Evolutionary conservation across 345 rosid genomes (phyloP).

Genomic region (Geranium brycei): DNA sequence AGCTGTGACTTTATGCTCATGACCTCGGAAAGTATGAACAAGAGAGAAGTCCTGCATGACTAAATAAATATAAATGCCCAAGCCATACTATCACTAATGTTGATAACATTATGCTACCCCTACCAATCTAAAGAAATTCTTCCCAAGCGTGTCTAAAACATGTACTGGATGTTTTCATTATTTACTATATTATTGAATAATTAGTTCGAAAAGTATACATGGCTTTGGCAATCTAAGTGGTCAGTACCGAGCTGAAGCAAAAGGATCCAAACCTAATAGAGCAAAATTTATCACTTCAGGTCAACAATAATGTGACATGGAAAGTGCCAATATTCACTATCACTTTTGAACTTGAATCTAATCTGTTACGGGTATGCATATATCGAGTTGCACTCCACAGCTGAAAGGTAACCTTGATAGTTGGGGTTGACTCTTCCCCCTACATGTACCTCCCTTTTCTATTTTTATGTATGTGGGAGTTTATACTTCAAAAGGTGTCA

Average conservation of each 20-base stretch:
- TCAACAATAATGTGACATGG: too few relatives aligned
- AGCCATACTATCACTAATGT: not conserved
- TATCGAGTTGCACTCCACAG: too few relatives aligned
- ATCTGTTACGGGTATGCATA: too few relatives aligned
- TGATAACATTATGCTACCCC: not conserved
- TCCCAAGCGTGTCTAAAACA: not conserved
- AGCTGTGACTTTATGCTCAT: conserved; percentile 75
- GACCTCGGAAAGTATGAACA: conserved; percentile 68
- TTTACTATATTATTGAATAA: too few relatives aligned
- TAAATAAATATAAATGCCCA: not conserved
- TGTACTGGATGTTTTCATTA: not conserved
- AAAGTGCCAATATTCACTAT: too few relatives aligned
- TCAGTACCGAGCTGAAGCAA: not conserved
- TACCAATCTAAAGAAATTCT: not conserved
- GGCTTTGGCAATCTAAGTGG: not conserved
- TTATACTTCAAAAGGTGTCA: too few relatives aligned
- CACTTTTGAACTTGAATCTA: too few relatives aligned
- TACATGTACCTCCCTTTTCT: too few relatives aligned
- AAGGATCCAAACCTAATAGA: not conserved
- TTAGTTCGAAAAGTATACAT: not conserved
- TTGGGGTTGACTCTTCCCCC: too few relatives aligned
- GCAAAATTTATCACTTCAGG: too few relatives aligned
- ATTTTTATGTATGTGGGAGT: too few relatives aligned
- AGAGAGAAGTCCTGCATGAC: conserved; percentile 66
- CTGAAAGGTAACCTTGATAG: too few relatives aligned